phyloP scores from a whole-genome alignment of 139 green algal species.

The Parachlorella kessleri region DNA sequence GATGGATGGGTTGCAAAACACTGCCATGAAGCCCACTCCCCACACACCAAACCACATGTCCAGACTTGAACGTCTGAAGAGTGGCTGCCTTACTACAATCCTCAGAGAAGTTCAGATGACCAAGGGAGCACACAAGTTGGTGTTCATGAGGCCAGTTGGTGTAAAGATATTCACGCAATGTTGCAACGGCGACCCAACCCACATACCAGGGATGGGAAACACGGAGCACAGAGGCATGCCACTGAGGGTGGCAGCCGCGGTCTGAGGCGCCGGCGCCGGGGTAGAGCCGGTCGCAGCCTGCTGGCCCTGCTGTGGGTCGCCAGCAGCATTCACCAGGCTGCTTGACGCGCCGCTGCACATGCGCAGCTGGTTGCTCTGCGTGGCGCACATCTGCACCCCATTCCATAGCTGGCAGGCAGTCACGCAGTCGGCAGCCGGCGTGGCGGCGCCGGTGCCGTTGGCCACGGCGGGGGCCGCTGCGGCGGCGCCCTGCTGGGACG shows the following conservation, averaged over 20 bases:
- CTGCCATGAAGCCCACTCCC: too few relatives aligned
- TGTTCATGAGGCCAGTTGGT: too few relatives aligned
- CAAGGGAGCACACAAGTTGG: too few relatives aligned
- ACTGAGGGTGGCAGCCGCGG: neutral
- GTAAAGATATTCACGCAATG: too few relatives aligned
- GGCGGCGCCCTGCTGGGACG: neutral
- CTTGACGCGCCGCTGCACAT: neutral
- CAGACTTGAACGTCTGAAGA: too few relatives aligned
- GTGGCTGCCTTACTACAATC: too few relatives aligned
- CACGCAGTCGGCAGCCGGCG: neutral
- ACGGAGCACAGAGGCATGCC: conserved; percentile 20
- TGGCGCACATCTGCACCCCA: neutral
- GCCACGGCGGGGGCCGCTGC: neutral
- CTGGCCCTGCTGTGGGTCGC: neutral
- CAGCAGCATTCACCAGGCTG: neutral
- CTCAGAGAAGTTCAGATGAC: too few relatives aligned
- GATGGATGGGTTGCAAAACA: too few relatives aligned
- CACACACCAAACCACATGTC: too few relatives aligned
- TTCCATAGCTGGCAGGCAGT: neutral
- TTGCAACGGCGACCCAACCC: too few relatives aligned
- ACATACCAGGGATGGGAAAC: neutral
- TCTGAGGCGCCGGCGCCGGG: neutral
- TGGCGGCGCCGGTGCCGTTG: neutral
- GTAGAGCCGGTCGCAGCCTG: neutral
- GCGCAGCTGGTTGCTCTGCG: neutral